phyloP scores from a whole-genome alignment of 2,329 filamentous ascomycete genomes.

The Monascus ruber region DNA sequence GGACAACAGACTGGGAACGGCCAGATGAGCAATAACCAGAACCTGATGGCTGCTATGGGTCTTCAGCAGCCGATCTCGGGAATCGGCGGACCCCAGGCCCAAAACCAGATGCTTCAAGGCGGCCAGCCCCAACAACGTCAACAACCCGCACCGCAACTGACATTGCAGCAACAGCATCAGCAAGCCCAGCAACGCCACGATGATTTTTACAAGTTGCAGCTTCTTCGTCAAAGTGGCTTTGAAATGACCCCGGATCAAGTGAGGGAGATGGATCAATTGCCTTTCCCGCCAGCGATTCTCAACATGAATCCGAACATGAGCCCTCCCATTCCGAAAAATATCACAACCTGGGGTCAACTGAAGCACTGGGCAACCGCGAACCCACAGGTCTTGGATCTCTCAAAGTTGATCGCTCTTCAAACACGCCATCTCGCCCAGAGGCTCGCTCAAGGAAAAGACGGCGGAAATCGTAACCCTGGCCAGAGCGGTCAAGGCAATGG shows the following conservation, averaged over 20 bases:
- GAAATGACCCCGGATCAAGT: constrained; percentile 30
- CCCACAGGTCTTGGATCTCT: constrained; percentile 28
- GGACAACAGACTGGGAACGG: constrained; percentile 18
- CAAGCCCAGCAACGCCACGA: constrained; percentile 19
- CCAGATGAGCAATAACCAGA: constrained; percentile 22
- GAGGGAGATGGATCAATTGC: constrained; percentile 32
- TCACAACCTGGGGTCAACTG: constrained; percentile 47
- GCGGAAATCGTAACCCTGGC: constrained; percentile 10
- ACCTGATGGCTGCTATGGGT: constrained; percentile 23
- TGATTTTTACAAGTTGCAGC: constrained; percentile 19
- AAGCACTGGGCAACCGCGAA: constrained; percentile 44
- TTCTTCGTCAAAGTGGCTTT: constrained; percentile 20
- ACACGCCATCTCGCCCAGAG: constrained; percentile 35
- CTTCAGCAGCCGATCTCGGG: constrained; percentile 23
- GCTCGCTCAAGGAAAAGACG: constrained; percentile 17
- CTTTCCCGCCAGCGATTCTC: constrained; percentile 27
- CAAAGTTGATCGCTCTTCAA: constrained; percentile 31
- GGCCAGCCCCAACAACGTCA: neutral
- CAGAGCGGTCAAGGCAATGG: constrained; percentile 13
- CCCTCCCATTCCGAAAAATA: constrained; percentile 35
- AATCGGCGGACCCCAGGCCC: constrained; percentile 16
- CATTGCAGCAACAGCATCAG: constrained; percentile 21
- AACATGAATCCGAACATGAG: constrained; percentile 19
- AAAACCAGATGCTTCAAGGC: constrained; percentile 20
- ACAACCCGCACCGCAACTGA: constrained; percentile 13